phyloP scores from a whole-genome alignment of 2,329 filamentous ascomycete genomes.

The Cladophialophora yegresii region DNA sequence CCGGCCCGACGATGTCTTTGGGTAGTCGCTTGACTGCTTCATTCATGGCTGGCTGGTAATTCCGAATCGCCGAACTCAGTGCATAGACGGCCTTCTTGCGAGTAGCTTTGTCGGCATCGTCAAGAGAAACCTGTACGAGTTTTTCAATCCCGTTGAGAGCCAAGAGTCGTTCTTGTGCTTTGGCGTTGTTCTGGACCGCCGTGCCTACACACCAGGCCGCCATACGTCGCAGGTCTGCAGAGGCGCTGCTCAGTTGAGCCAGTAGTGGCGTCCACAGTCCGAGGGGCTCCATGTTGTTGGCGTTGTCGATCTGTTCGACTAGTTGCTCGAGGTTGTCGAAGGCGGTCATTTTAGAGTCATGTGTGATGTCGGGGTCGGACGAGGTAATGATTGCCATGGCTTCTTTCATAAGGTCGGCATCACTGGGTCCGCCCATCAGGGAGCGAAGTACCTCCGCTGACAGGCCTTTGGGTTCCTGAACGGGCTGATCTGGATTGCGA shows the following conservation, averaged over 20 bases:
- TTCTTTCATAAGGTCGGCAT: constrained; percentile 88
- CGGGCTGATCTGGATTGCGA: constrained; percentile 24
- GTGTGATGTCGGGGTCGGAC: constrained; percentile 60
- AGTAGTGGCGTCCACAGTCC: constrained; percentile 81
- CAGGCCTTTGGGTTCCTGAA: constrained; percentile 50
- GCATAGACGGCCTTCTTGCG: constrained; percentile 88
- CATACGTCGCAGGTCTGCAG: constrained; percentile 74
- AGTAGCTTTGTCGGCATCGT: constrained; percentile 63
- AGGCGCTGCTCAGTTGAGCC: constrained; percentile 65
- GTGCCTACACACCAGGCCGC: constrained; percentile 95
- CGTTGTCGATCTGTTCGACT: constrained; percentile 91
- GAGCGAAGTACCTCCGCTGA: constrained; percentile 70
- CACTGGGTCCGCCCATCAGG: constrained; percentile 79
- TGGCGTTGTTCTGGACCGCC: constrained; percentile 92
- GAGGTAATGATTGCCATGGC: constrained; percentile 75
- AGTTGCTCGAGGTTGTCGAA: constrained; percentile 96
- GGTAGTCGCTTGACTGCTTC: constrained; percentile 68
- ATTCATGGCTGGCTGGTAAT: constrained; percentile 77
- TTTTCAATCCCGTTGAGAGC: constrained; percentile 67
- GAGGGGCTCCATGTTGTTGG: constrained; percentile 83
- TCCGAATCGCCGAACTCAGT: constrained; percentile 80
- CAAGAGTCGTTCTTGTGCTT: constrained; percentile 72
- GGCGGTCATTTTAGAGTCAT: constrained; percentile 76
- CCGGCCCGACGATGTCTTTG: constrained; percentile 59
- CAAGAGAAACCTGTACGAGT: constrained; percentile 66